Evolutionary conservation across 768 basidiomycete species (phyloP), one percentile per base, ranked within the genome.

Genomic region (Podaxis rugospora): DNA sequence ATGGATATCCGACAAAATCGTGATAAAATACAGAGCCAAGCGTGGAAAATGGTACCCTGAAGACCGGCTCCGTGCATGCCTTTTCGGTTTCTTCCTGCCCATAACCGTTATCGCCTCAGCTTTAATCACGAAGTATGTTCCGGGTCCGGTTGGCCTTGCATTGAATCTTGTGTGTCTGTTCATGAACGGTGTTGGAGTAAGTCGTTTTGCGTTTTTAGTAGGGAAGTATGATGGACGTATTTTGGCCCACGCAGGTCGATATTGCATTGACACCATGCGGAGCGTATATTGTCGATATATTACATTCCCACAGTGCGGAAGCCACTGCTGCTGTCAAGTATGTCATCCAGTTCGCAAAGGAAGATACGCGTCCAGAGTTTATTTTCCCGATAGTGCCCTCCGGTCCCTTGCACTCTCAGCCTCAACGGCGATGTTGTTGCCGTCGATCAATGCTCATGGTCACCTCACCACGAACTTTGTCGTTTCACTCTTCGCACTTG

Each of bases 41-140:
- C 76, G 78, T 0, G 86, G 86, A 1, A 63, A 73, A 2, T 89
- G 85, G 86, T 80, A 83, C 46, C 88, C 88, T 0, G 88, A 91
- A 69, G 89, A 88, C 64, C 82, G 88, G 4, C 76, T 90, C 25
- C 78, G 84, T 1, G 85, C 78, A 1, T 74, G 80, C 1, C 67
- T 83, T 36, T 64, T 76, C 5, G 82, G 83, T 7, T 77, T 82
- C 16, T 71, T 88, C 28, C 74, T 81, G 3, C 90, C 88, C 0
- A 25, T 85, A 0, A 82, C 86, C 0, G 69, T 85, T 1, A 66
- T 83, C 0, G 51, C 72, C 0, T 77, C 75, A 0, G 86, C 87
- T 0, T 63, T 87, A 2, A 66, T 79, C 18, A 83, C 78, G 13
- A 65, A 74, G 35, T 86, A 78, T 66, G 72, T 89, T 5, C 72